Evolutionary conservation across 805 yeast genomes (phyloP).

Genomic region (Yarrowia divulgata): DNA sequence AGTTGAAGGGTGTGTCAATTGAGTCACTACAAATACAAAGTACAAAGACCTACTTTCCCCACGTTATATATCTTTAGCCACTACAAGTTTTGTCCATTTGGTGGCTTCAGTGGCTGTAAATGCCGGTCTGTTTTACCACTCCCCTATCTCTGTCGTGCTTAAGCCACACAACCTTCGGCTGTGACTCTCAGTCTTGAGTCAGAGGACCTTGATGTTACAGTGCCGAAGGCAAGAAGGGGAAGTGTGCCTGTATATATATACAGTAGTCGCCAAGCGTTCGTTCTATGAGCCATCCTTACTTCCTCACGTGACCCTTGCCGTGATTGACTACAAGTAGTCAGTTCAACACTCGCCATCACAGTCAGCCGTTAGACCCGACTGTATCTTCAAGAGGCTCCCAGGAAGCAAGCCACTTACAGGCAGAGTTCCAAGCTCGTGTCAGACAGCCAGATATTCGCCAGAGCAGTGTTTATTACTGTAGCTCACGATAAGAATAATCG

Average conservation of each 20-base stretch:
- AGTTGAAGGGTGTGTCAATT: neutral
- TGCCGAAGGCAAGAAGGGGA: neutral
- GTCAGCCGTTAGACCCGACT: too few relatives aligned
- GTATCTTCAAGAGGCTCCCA: too few relatives aligned
- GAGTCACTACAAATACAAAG: neutral
- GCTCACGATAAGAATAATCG: neutral
- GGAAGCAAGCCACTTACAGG: conserved; percentile 7
- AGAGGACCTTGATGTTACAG: neutral
- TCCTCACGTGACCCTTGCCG: too few relatives aligned
- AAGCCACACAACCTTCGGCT: conserved; percentile 25
- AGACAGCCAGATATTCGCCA: neutral
- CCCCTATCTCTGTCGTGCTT: conserved; percentile 17
- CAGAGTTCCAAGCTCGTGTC: conserved; percentile 6
- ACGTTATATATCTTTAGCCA: conserved; percentile 6
- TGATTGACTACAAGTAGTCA: too few relatives aligned
- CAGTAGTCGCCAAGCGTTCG: too few relatives aligned
- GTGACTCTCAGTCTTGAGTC: neutral
- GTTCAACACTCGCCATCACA: too few relatives aligned
- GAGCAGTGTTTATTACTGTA: neutral
- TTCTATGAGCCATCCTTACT: too few relatives aligned
- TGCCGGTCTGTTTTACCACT: neutral
- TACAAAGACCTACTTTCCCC: too few relatives aligned
- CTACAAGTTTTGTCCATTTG: neutral
- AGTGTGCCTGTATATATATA: neutral
- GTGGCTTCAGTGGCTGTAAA: conserved; percentile 21